Evolutionary conservation across 768 basidiomycete species (phyloP), one percentile per base, ranked within the genome.

Genomic region (Artomyces pyxidatus): DNA sequence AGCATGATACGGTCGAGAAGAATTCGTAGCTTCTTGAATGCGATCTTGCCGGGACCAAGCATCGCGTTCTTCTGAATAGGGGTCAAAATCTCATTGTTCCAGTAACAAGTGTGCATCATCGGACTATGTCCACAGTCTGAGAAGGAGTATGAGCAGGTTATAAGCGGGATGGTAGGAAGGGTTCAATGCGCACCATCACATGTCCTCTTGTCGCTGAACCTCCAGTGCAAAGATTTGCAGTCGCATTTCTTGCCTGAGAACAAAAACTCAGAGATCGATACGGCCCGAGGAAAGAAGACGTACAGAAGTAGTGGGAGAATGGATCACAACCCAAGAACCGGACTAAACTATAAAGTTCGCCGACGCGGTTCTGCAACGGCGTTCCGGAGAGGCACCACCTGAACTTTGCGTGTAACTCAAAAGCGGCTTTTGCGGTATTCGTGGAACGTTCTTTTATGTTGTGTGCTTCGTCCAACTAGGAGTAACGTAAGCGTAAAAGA

Each of bases 371-470:
- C 65, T 99, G 95, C 8, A 99, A 71, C 0, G 95, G 95, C 6
- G 95, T 97, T 5, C 94, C 94, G 27, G 93, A 96, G 25, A 99
- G 72, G 67, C 96, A 99, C 96, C 96, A 99, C 51, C 80, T 81
- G 56, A 79, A 90, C 42, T 77, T 78, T 47, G 85, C 79, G 55
- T 83, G 66, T 10, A 99, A 72, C 48, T 92, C 87, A 63, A 99
- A 99, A 0, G 91, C 79, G n/a, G 93, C 94, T 65, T 95, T 97
- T 1, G 95, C 94, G 0, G 95, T 97, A 62, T 95, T 97, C 1
- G 90, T 93, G 3, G 81, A 69, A 3, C 95, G 81, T 62, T 98
- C 95, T 61, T 98, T 98, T 71, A 98, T 97, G 63, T 94, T 97
- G 66, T 97, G 95, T 5, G 94, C 95, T 70, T 96, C 93, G 57